Base-by-base conservation (phyloP, 495 filamentous ascomycete genomes). In the Penicillium bovifimosum region DNA sequence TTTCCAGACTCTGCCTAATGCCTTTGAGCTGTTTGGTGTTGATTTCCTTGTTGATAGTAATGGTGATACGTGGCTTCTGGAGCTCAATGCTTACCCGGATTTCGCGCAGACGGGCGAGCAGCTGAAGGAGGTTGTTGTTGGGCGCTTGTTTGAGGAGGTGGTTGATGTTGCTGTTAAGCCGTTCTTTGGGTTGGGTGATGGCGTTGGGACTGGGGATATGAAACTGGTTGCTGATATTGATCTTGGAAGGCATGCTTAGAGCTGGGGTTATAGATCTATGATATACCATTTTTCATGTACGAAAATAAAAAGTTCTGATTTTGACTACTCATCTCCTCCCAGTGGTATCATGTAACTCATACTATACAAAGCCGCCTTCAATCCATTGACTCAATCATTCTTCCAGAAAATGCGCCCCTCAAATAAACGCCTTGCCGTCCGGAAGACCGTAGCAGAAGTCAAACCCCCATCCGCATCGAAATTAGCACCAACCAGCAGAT, bases 21-120 rank as follows among this genome's bases (percentile, higher is more conserved):
- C 84, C 2, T 97, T 96, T 62, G 93, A 98, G 76, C 69, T 96
- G 18, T 98, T 86, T 62, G 93, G 93, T 1, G 59, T 97, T 20
- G 93, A 98, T 63, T 98, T 95, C 64, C 58, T 98, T 54, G 84
- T 96, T 10, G 88, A 91, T 65, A 78, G 67, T 5, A 41, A 54
- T 4, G 83, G 82, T 0, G 76, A 51, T 3, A 80, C 82, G 17
- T 96, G 80, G 78, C 68, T 97, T 61, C 67, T 98, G 45, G 93
- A 98, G 75, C 79, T 95, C n/a, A 98, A 98, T 71, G 87, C 92
- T 1, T 98, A 91, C 67, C 93, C 93, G 40, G 93, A 98, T 69
- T 96, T 96, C 61, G 81, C 68, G 61, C 92, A 96, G 80, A 96
- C 90, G 10, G 92, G 93, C 2, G 82, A 80, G 9, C 80, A 84